Evolutionary conservation across 257 asterid genomes (phyloP).

Genomic region (Rhazya stricta): DNA sequence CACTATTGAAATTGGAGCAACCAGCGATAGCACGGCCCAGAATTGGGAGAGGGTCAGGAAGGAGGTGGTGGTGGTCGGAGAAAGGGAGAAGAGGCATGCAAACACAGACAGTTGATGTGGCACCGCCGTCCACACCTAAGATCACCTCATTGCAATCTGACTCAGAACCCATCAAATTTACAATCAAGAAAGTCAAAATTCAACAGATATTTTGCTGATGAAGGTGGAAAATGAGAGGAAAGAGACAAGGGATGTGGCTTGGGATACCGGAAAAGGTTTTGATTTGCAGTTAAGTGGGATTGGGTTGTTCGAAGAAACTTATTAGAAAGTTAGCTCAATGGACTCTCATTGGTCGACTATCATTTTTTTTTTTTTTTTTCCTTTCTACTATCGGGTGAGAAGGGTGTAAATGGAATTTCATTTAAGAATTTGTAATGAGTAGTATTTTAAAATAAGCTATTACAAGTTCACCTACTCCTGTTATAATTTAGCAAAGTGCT

Average conservation of each 20-base stretch:
- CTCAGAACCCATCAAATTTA: conserved; percentile 24
- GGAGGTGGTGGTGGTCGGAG: conserved; percentile 38
- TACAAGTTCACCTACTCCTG: too few species aligned
- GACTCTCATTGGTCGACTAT: too few species aligned
- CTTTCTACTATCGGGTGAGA: too few species aligned
- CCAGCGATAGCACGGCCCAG: conserved; percentile 78
- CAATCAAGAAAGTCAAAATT: neutral
- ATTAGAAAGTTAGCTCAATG: too few species aligned
- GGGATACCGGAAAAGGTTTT: neutral
- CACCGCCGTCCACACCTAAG: conserved; percentile 38
- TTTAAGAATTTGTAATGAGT: too few species aligned
- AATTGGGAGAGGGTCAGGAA: conserved; percentile 75
- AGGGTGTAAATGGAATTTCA: too few species aligned
- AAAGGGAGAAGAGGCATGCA: conserved; percentile 60
- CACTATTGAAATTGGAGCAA: conserved; percentile 90
- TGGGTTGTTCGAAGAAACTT: too few species aligned
- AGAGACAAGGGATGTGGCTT: neutral
- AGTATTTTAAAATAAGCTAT: too few species aligned
- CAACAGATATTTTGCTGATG: neutral
- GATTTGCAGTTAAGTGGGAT: too few species aligned
- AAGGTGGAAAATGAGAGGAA: neutral
- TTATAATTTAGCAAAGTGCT: too few species aligned
- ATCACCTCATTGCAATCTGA: conserved; percentile 26
- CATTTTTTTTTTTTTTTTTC: too few species aligned
- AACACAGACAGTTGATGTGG: conserved; percentile 64